These are phyloP conservation scores for Clonostachys rhizophaga DNA, from an alignment of 2,329 filamentous ascomycete genomes.

Conservation along the genomic window DNA sequence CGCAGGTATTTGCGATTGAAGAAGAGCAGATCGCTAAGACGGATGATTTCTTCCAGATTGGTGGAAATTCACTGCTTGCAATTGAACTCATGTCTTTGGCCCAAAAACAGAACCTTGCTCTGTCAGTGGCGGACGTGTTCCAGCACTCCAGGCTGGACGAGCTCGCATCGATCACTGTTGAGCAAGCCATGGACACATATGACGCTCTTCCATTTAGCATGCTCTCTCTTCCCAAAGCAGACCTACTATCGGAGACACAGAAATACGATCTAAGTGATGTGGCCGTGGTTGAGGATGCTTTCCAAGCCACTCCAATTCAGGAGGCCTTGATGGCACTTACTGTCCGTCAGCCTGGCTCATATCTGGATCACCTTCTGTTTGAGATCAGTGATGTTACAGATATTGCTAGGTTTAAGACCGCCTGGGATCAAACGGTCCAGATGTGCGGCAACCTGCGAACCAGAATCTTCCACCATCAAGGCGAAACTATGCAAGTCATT, in stretches of 20 bases:
- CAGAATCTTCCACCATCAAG: slow-evolving; percentile 7
- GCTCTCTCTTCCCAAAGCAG: too few relatives aligned
- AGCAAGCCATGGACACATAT: too few relatives aligned
- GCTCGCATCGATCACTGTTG: too few relatives aligned
- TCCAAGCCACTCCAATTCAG: slow-evolving; percentile 7
- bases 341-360: slow-evolving; percentile 4
- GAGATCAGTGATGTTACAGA: slow-evolving; percentile 5
- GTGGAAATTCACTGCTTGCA: slow-evolving; percentile 40
- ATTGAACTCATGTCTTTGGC: slow-evolving; percentile 40
- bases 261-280: neutral
- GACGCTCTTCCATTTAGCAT: too few relatives aligned
- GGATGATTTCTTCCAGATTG: slow-evolving; percentile 41
- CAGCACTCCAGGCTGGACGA: slow-evolving; percentile 19
- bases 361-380: slow-evolving; percentile 1
- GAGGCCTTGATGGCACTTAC: slow-evolving; percentile 8
- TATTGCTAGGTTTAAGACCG: slow-evolving; percentile 6
- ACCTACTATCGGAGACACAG: too few relatives aligned
- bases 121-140: slow-evolving; percentile 41
- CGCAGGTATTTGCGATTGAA: slow-evolving; percentile 1
- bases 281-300: slow-evolving; percentile 9
- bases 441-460: slow-evolving; percentile 9
- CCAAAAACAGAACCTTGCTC: slow-evolving; percentile 25
- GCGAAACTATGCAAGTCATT: slow-evolving; percentile 4
- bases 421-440: slow-evolving; percentile 9
- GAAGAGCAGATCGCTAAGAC: slow-evolving; percentile 11